Percentiles rank a stretch among this genome's conserved stretches.
Evolutionary conservation across 2,329 filamentous ascomycete genomes (phyloP).

Genomic region (Arthrobotrys megalospora): DNA sequence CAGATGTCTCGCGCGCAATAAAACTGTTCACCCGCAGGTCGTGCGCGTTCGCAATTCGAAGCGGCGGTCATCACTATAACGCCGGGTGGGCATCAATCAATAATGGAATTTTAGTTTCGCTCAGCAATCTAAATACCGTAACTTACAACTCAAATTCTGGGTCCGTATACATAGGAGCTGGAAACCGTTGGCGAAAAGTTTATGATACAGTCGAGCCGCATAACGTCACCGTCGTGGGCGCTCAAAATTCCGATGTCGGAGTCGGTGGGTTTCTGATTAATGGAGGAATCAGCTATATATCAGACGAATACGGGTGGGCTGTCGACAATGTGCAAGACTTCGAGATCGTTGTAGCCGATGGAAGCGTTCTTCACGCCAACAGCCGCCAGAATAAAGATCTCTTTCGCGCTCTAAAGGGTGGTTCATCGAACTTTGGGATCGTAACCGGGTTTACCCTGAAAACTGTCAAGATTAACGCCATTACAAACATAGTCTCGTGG

Average conservation of each 20-base stretch:
- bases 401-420: conserved; percentile 65
- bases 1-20: conserved; percentile 32
- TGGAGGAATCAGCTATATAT: conserved; percentile 70
- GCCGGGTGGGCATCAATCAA: conserved; percentile 73
- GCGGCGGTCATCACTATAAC: conserved; percentile 71
- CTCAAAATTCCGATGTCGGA: conserved; percentile 68
- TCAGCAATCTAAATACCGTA: conserved; percentile 68
- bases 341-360: conserved; percentile 72
- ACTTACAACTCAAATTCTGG: conserved; percentile 65
- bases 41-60: conserved; percentile 72
- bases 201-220: conserved; percentile 68
- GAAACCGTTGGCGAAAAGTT: conserved; percentile 69
- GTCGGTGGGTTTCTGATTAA: conserved; percentile 70
- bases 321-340: conserved; percentile 71
- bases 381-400: conserved; percentile 68
- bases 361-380: conserved; percentile 70
- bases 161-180: conserved; percentile 69
- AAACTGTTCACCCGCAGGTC: conserved; percentile 44
- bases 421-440: conserved; percentile 66
- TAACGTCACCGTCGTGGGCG: conserved; percentile 69
- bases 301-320: conserved; percentile 70
- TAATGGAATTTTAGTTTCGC: conserved; percentile 71
- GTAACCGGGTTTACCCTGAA: conserved; percentile 64
- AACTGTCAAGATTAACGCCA: background rate
- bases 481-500: background rate